phyloP scores from a whole-genome alignment of 441 rosid genomes.

The Aleurites moluccanus region DNA sequence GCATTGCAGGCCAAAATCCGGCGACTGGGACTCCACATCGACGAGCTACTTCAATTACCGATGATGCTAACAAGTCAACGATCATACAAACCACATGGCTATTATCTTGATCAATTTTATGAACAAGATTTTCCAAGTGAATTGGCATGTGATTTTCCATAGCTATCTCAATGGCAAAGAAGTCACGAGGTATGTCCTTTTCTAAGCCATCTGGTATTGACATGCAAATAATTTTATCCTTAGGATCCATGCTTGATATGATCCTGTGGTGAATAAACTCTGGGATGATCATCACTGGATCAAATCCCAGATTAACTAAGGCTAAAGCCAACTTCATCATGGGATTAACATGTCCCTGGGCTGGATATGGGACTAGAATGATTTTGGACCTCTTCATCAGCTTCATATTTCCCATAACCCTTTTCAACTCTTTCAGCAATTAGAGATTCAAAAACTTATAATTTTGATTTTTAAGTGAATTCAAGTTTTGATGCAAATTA shows the following conservation, averaged over 20 bases:
- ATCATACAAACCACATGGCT: slow-evolving; percentile 50
- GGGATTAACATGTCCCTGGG: slow-evolving; percentile 88
- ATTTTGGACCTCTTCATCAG: slow-evolving; percentile 36
- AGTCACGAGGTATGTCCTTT: slow-evolving; percentile 40
- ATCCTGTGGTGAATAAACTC: slow-evolving; percentile 58
- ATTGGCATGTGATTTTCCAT: slow-evolving; percentile 59
- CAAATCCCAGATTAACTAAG: slow-evolving; percentile 42
- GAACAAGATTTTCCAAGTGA: slow-evolving; percentile 51
- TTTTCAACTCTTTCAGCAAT: neutral
- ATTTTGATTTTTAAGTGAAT: neutral
- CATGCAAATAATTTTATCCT: slow-evolving; percentile 27
- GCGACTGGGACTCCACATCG: slow-evolving; percentile 52
- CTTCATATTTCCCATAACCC: slow-evolving; percentile 22
- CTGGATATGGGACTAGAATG: slow-evolving; percentile 76
- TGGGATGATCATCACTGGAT: slow-evolving; percentile 51
- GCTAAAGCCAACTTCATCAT: slow-evolving; percentile 60
- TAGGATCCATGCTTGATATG: slow-evolving; percentile 17
- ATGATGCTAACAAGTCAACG: slow-evolving; percentile 66
- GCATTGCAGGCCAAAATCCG: slow-evolving; percentile 80
- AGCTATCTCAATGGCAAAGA: slow-evolving; percentile 59
- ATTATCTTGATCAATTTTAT: slow-evolving; percentile 28
- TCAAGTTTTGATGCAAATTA: neutral
- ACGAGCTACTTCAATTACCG: slow-evolving; percentile 56
- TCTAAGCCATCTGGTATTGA: slow-evolving; percentile 47
- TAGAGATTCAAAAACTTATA: neutral